Percentiles rank a stretch among this genome's conserved stretches.
These are phyloP conservation scores for Alternaria brassicae DNA, from an alignment of 2,329 filamentous ascomycete genomes.

Conservation along the genomic window DNA sequence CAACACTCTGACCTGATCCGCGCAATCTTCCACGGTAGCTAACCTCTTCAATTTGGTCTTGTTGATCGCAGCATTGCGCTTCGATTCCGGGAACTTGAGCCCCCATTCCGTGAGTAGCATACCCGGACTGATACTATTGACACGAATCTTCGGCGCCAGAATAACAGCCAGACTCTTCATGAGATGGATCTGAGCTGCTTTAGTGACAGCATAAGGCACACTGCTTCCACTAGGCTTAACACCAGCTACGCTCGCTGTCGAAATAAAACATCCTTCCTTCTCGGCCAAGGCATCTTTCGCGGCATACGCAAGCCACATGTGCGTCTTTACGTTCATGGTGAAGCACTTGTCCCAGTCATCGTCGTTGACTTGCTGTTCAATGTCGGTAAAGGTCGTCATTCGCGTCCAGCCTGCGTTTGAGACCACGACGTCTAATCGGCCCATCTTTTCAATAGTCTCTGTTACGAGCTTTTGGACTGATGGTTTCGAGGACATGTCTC, in stretches of 20 bases:
- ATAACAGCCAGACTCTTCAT: slow-evolving; percentile 70
- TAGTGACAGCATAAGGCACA: slow-evolving; percentile 78
- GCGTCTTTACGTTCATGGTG: slow-evolving; percentile 65
- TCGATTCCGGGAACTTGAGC: slow-evolving; percentile 55
- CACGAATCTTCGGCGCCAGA: slow-evolving; percentile 67
- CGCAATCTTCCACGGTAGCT: slow-evolving; percentile 60
- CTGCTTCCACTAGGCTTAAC: slow-evolving; percentile 70
- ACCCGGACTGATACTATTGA: slow-evolving; percentile 71
- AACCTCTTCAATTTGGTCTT: slow-evolving; percentile 59
- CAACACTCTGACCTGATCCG: slow-evolving; percentile 46
- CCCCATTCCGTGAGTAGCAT: slow-evolving; percentile 67
- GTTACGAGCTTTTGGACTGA: slow-evolving; percentile 54
- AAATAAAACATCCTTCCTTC: slow-evolving; percentile 68
- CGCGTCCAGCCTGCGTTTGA: slow-evolving; percentile 68
- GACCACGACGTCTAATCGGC: slow-evolving; percentile 57
- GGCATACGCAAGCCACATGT: slow-evolving; percentile 61
- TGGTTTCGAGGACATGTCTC: slow-evolving; percentile 54
- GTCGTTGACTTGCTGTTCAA: slow-evolving; percentile 64
- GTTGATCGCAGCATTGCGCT: slow-evolving; percentile 53
- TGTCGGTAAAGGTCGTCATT: slow-evolving; percentile 64
- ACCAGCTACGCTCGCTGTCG: slow-evolving; percentile 69
- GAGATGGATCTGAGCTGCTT: slow-evolving; percentile 74
- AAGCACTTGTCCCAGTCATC: slow-evolving; percentile 72
- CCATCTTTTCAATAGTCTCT: slow-evolving; percentile 55
- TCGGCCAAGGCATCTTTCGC: slow-evolving; percentile 65